A percentile compares a stretch with the other conserved stretches of the same genome.
These are phyloP conservation scores for Lactarius sanguifluus DNA, from an alignment of 768 basidiomycete genomes.

Conservation along the genomic window DNA sequence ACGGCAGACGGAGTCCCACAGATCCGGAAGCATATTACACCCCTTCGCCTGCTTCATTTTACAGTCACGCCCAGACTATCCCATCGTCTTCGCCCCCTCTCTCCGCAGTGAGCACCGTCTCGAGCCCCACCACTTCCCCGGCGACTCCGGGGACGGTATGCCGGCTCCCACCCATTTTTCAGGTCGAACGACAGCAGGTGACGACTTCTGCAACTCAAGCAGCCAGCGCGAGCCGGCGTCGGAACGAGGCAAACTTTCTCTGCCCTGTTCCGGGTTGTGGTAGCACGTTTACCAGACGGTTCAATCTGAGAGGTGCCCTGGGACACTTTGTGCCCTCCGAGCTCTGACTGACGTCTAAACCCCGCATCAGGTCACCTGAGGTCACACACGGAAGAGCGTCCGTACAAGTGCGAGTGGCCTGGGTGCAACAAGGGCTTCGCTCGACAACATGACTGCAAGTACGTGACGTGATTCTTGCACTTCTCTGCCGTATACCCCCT, in stretches of 20 bases:
- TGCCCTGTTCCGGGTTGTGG: conserved; percentile 42
- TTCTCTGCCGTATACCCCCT: conserved; percentile 3
- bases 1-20: conserved; percentile 35
- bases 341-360: conserved; percentile 18
- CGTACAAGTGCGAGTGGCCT: conserved; percentile 91
- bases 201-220: conserved; percentile 93
- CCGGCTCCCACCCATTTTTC: conserved; percentile 79
- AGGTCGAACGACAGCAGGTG: conserved; percentile 93
- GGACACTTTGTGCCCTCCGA: conserved; percentile 15
- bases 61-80: conserved; percentile 39
- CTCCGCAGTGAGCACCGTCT: conserved; percentile 26
- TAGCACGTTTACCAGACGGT: conserved; percentile 67
- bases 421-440: conserved; percentile 96
- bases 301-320: conserved; percentile 75
- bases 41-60: conserved; percentile 55
- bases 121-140: conserved; percentile 26
- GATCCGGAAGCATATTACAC: conserved; percentile 38
- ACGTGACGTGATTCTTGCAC: conserved; percentile 37
- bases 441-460: conserved; percentile 97
- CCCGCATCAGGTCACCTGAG: conserved; percentile 72
- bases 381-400: conserved; percentile 94
- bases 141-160: conserved; percentile 37
- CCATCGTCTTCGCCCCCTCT: conserved; percentile 27
- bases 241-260: conserved; percentile 89
- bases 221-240: conserved; percentile 83